phyloP scores from a whole-genome alignment of 306 rosid species.

The Begonia loranthoides region DNA sequence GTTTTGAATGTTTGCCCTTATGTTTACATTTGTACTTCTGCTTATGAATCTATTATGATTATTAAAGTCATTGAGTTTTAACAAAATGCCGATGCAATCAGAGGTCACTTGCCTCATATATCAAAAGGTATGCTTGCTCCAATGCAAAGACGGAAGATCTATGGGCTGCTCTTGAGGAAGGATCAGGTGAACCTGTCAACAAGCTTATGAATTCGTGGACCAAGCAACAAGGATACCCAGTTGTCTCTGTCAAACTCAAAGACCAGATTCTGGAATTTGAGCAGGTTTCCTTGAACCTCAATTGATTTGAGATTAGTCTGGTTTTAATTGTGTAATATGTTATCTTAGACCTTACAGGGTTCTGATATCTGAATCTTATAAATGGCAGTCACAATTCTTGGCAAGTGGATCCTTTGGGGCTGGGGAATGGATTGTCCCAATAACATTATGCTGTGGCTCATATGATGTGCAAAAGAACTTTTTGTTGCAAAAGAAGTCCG shows the following conservation, averaged over 20 bases:
- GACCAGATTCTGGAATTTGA: conserved; percentile 60
- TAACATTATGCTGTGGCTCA: conserved; percentile 61
- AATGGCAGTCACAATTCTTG: conserved; percentile 68
- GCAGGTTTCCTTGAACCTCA: conserved; percentile 40
- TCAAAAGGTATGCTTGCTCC: conserved; percentile 58
- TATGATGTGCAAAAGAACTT: conserved; percentile 54
- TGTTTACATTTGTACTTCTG: neutral
- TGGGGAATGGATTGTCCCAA: conserved; percentile 82
- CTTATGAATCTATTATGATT: neutral
- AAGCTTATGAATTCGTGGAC: conserved; percentile 88
- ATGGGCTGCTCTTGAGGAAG: conserved; percentile 94
- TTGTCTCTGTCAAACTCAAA: conserved; percentile 53
- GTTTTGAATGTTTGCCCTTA: neutral
- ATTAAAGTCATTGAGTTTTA: neutral
- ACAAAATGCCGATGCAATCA: conserved; percentile 20
- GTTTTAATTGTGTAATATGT: conserved; percentile 2
- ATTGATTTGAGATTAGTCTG: neutral
- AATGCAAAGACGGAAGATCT: conserved; percentile 91
- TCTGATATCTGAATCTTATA: conserved; percentile 6
- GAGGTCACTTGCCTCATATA: conserved; percentile 86
- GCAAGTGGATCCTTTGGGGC: conserved; percentile 67
- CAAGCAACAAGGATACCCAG: conserved; percentile 87
- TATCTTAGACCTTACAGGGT: neutral
- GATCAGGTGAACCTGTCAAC: conserved; percentile 83
- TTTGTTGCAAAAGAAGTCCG: conserved; percentile 47